Conservation (phyloP, 306 rosid species). For the Begonia peltatifolia region DNA sequence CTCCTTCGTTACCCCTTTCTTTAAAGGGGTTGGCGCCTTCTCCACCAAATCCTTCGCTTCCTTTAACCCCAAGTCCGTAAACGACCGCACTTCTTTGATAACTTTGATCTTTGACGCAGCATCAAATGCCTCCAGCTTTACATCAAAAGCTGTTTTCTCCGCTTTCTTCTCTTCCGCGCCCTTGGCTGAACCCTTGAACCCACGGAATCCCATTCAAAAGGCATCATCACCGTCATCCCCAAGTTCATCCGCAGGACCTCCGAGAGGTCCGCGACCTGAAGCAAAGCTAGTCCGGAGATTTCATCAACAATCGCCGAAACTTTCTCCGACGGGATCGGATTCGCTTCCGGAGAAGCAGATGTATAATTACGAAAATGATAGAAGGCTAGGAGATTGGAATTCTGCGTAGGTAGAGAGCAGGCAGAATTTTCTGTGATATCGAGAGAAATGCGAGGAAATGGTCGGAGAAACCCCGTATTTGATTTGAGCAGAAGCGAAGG, state of each 20-base stretch:
- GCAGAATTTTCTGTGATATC: constrained; percentile 19
- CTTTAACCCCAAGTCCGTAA: constrained; percentile 88
- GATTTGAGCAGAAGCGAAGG: too few species aligned
- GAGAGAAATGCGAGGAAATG: constrained; percentile 23
- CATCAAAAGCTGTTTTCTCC: constrained; percentile 82
- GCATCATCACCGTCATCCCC: constrained; percentile 73
- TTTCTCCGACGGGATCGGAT: constrained; percentile 24
- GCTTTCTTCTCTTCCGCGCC: constrained; percentile 42
- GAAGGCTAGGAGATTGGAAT: constrained; percentile 6
- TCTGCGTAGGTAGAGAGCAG: constrained; percentile 19
- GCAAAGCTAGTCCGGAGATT: constrained; percentile 47
- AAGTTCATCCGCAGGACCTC: constrained; percentile 60
- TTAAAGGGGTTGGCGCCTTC: too few species aligned
- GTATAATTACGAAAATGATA: constrained; percentile 14
- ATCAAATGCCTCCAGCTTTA: too few species aligned
- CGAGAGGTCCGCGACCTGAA: constrained; percentile 61
- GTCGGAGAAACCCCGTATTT: too few species aligned
- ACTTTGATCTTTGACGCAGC: constrained; percentile 91
- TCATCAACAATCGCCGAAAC: constrained; percentile 52
- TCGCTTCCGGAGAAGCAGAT: constrained; percentile 26
- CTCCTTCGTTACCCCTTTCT: constrained; percentile 69
- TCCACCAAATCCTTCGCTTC: too few species aligned
- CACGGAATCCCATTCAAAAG: constrained; percentile 56
- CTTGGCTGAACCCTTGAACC: constrained; percentile 25
- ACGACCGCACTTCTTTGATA: constrained; percentile 80